Evolutionary conservation across 768 basidiomycete genomes (phyloP).

Genomic region (Pilatotrama ljubarskyi): DNA sequence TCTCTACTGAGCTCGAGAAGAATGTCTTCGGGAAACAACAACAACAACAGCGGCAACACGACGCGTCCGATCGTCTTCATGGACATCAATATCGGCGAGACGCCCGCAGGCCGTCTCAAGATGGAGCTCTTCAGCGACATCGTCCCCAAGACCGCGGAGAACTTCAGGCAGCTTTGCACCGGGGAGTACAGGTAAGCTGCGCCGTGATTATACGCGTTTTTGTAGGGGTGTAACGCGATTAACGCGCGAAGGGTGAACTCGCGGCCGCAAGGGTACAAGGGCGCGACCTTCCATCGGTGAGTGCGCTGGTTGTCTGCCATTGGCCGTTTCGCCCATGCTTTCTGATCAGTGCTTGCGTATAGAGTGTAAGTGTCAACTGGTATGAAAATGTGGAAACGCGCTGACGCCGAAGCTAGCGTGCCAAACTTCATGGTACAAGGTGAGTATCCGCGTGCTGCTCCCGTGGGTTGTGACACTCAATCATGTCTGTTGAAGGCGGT

Average conservation of each 20-base stretch:
- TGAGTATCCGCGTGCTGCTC: constrained; percentile 20
- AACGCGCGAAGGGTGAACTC: constrained; percentile 61
- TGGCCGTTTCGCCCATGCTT: constrained; percentile 22
- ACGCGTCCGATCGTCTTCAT: constrained; percentile 91
- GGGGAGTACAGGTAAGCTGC: constrained; percentile 82
- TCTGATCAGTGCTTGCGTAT: constrained; percentile 22
- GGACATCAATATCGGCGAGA: constrained; percentile 96
- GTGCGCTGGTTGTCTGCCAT: constrained; percentile 28
- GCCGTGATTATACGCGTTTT: neutral
- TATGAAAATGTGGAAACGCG: constrained; percentile 18
- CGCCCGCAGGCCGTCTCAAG: constrained; percentile 90
- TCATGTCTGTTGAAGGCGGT: constrained; percentile 57
- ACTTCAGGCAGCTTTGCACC: constrained; percentile 95
- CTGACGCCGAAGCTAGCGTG: constrained; percentile 47
- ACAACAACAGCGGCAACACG: constrained; percentile 32
- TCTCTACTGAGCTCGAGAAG: neutral
- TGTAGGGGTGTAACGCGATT: neutral
- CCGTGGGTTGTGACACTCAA: neutral
- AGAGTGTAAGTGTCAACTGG: constrained; percentile 64
- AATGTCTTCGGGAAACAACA: constrained; percentile 49
- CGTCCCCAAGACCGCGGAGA: constrained; percentile 98
- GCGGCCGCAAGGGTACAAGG: constrained; percentile 89
- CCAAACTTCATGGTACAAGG: constrained; percentile 98
- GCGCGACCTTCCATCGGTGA: constrained; percentile 89
- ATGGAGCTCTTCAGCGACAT: constrained; percentile 98